Conservation (phyloP, 768 basidiomycete genomes). For the Phanerochaete sordida region DNA sequence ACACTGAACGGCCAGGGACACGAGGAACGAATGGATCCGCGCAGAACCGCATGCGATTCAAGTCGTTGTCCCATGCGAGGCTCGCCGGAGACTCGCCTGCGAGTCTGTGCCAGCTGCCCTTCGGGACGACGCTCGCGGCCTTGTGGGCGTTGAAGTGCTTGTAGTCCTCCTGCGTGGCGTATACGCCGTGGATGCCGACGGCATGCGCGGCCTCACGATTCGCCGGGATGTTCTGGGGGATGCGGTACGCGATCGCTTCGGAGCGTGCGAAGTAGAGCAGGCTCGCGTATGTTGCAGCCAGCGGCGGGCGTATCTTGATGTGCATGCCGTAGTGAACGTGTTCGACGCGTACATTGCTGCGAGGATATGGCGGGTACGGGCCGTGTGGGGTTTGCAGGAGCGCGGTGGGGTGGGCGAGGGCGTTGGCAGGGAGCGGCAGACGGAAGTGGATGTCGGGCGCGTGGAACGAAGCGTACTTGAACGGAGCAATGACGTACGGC, state of each 20-base stretch:
- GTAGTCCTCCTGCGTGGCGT: constrained; percentile 57
- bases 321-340: constrained; percentile 21
- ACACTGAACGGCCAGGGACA: constrained; percentile 32
- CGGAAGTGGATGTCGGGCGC: constrained; percentile 60
- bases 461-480: constrained; percentile 50
- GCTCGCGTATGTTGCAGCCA: constrained; percentile 54
- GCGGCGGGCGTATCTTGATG: constrained; percentile 35
- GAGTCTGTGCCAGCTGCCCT: constrained; percentile 25
- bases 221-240: constrained; percentile 35
- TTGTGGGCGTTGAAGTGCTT: constrained; percentile 47
- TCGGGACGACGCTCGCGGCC: constrained; percentile 28
- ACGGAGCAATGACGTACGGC: constrained; percentile 39
- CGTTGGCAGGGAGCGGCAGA: constrained; percentile 41
- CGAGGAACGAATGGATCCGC: constrained; percentile 30
- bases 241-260: constrained; percentile 42
- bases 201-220: constrained; percentile 31
- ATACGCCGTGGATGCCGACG: constrained; percentile 3
- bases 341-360: constrained; percentile 10
- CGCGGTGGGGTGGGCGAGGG: constrained; percentile 17
- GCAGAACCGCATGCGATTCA: constrained; percentile 51
- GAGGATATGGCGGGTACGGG: constrained; percentile 44
- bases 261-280: constrained; percentile 59
- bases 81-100: constrained; percentile 30
- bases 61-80: constrained; percentile 50
- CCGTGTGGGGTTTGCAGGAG: constrained; percentile 40